Percentiles rank a stretch among this genome's conserved stretches.
Conservation (phyloP, 441 rosid species). For the Iberis amara region DNA sequence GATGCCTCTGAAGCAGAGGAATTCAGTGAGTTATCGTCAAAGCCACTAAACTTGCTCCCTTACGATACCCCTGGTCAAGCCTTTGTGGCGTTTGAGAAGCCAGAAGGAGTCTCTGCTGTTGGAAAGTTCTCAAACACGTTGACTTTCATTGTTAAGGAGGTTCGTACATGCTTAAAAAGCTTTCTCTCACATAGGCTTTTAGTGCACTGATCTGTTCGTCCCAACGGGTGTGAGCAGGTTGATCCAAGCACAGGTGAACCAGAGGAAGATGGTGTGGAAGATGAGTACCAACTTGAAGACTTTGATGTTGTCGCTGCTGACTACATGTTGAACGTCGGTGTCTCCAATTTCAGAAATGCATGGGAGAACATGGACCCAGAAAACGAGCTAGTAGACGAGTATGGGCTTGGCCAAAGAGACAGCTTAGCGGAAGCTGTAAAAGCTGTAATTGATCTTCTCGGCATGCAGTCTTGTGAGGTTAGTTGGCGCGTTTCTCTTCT, state of each 20-base stretch:
- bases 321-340: slow-evolving; percentile 74
- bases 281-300: slow-evolving; percentile 96
- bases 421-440: slow-evolving; percentile 74
- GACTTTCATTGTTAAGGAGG: slow-evolving; percentile 91
- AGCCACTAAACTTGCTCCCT: slow-evolving; percentile 75
- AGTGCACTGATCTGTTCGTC: no score
- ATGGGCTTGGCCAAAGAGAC: slow-evolving; percentile 91
- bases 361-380: slow-evolving; percentile 89
- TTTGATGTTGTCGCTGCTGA: slow-evolving; percentile 89
- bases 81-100: slow-evolving; percentile 85
- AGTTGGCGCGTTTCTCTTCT: slow-evolving; percentile 6
- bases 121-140: slow-evolving; percentile 87
- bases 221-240: slow-evolving; percentile 42
- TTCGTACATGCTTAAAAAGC: slow-evolving; percentile 23
- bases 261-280: slow-evolving; percentile 94
- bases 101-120: slow-evolving; percentile 63
- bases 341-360: slow-evolving; percentile 85
- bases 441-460: slow-evolving; percentile 83
- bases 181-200: background rate
- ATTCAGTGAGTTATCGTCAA: slow-evolving; percentile 55
- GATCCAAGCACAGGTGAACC: slow-evolving; percentile 83
- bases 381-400: slow-evolving; percentile 80
- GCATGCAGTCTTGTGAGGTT: slow-evolving; percentile 99
- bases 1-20: slow-evolving; percentile 93
- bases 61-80: slow-evolving; percentile 90